These are phyloP conservation scores for Lactuca saligna DNA, from an alignment of 129 eudicot species.

Conservation along the genomic window DNA sequence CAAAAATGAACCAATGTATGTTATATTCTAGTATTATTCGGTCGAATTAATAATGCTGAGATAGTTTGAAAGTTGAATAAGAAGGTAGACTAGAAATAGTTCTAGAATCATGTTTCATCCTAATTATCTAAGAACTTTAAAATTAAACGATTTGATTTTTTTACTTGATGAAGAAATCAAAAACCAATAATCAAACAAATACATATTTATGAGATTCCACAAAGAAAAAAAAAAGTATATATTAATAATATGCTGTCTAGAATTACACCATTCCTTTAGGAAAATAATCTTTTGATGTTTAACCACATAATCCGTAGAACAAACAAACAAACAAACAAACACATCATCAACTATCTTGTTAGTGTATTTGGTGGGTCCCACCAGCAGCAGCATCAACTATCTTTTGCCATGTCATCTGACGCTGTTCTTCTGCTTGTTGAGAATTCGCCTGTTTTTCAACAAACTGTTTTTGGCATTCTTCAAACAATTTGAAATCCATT, in stretches of 20 bases:
- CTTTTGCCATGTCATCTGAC: conserved; percentile 59
- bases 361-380: conserved; percentile 11
- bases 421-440: conserved; percentile 42
- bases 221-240: background rate
- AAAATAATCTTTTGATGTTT: conserved; percentile 10
- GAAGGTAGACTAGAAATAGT: background rate
- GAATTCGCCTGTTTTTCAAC: conserved; percentile 46
- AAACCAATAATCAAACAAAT: background rate
- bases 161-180: background rate
- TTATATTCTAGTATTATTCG: background rate
- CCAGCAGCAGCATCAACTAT: conserved; percentile 42
- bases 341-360: background rate
- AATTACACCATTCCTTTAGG: background rate
- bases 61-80: background rate
- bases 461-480: conserved; percentile 66
- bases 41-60: background rate
- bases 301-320: conserved; percentile 1
- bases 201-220: background rate
- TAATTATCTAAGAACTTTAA: no score
- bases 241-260: conserved; percentile 23
- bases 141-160: background rate
- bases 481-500: conserved; percentile 66
- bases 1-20: background rate
- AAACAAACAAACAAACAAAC: background rate
- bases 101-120: background rate